Conservation (phyloP, 805 yeast genomes). For the Candida nanaspora region DNA sequence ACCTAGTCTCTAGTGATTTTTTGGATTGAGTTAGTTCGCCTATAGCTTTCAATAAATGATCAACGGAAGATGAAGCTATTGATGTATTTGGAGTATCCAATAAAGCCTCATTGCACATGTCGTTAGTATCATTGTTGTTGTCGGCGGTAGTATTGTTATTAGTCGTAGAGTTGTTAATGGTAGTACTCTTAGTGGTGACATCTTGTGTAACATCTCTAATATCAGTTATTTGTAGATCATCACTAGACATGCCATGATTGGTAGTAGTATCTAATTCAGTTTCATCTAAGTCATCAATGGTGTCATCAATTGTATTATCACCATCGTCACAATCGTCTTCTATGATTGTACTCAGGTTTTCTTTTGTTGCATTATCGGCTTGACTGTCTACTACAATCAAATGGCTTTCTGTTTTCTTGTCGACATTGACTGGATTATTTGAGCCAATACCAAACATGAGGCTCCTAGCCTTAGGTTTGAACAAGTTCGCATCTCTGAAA, state of each 20-base stretch:
- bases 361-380: background rate
- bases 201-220: background rate
- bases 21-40: constrained; percentile 5
- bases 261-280: background rate
- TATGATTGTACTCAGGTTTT: background rate
- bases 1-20: background rate
- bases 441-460: background rate
- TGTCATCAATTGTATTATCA: background rate
- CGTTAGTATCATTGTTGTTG: too few species aligned
- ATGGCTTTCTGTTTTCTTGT: background rate
- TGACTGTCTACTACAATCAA: background rate
- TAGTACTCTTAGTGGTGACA: background rate
- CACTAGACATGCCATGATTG: constrained; percentile 2
- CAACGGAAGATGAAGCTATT: constrained; percentile 11
- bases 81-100: constrained; percentile 3
- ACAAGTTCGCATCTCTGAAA: constrained; percentile 10
- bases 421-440: constrained; percentile 1
- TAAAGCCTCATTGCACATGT: too few species aligned
- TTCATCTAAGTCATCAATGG: background rate
- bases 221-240: constrained; percentile 7
- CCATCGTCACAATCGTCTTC: background rate
- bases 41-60: constrained; percentile 14
- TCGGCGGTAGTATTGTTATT: too few species aligned
- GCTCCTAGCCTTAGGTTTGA: constrained; percentile 4
- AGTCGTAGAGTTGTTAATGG: too few species aligned